Evolutionary conservation across 1,139 yeast genomes (phyloP), one percentile per base, ranked within the genome.

Genomic region (Candida mesenterica): DNA sequence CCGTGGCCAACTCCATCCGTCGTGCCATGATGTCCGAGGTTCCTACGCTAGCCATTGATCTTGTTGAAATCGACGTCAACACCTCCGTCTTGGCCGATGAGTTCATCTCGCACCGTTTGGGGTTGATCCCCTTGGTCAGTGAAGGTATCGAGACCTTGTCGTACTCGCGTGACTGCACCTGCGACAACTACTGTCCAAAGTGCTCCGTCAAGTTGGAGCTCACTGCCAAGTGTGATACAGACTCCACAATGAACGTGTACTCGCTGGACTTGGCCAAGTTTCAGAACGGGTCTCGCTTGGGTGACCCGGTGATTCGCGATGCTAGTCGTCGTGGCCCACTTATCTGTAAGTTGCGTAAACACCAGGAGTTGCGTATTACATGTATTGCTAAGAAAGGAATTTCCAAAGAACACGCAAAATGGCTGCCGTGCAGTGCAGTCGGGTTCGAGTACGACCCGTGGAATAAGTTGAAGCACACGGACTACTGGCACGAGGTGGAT

Each of bases 401-500:
- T 43, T 90, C 97, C 30, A 92, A 94, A 60, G 99, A 92, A 59
- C 99, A 92, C 56, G 97, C 98, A 35, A 92, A 92, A 57, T 92
- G 98, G 98, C 83, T 95, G 5, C 97, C 98, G 2, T 86, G 95
- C 49, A 77, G 97, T 0, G 98, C 98, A n/a, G 76, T 94, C 38
- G 97, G 95, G 16, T 92, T 92, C 54, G 99, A 92, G 62, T 92
- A 92, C 55, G 99, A 92, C 57, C 99, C 99, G n/a, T 92, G 96
- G 95, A 92, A 92, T 62, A 94, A 92, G 64, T 73, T 94, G 50
- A 83, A 84, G 54, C 98, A 92, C 58, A 92, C 98, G 0, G 96
- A 89, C 51, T 86, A 77, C 56, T 92, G 99, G 99, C 88, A 83
- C 58, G 98, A 92, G 62, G 94, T 82, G 43, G 86, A 82, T 55